These are phyloP conservation scores for Graphilbum ipis-grandicollis DNA, from an alignment of 2,329 filamentous ascomycete genomes.

Conservation along the genomic window DNA sequence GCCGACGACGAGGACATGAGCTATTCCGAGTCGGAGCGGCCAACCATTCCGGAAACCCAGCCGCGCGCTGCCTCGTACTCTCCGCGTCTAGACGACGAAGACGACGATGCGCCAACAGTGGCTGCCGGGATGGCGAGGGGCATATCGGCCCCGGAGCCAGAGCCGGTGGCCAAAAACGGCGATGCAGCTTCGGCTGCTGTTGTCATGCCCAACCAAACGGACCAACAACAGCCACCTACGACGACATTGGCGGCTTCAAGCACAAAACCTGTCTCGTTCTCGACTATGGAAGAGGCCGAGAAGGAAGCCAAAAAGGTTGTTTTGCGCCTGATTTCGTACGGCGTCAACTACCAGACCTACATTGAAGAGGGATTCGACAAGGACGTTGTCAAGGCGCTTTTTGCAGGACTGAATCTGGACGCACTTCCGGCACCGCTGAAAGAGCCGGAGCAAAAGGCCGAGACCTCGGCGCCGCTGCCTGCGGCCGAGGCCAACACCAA, in stretches of 20 bases:
- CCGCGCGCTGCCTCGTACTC: conserved; percentile 6
- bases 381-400: conserved; percentile 43
- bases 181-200: no score
- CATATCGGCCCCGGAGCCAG: no score
- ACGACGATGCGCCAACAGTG: background rate
- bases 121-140: no score
- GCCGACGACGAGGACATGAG: conserved; percentile 8
- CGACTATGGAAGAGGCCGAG: conserved; percentile 23
- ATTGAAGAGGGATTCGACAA: conserved; percentile 56
- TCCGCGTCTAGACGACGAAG: conserved; percentile 5
- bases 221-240: no score
- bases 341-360: conserved; percentile 58
- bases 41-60: background rate
- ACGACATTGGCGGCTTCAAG: no score
- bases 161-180: no score
- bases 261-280: conserved; percentile 6
- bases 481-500: background rate
- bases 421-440: conserved; percentile 12
- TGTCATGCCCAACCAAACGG: no score
- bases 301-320: conserved; percentile 51
- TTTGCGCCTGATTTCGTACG: conserved; percentile 43
- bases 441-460: background rate
- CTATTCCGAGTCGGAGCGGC: conserved; percentile 5
- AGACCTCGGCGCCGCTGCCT: background rate
- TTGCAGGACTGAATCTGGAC: conserved; percentile 48